These are phyloP conservation scores for Populus hybrid DNA, from an alignment of 441 rosid species.

Conservation along the genomic window DNA sequence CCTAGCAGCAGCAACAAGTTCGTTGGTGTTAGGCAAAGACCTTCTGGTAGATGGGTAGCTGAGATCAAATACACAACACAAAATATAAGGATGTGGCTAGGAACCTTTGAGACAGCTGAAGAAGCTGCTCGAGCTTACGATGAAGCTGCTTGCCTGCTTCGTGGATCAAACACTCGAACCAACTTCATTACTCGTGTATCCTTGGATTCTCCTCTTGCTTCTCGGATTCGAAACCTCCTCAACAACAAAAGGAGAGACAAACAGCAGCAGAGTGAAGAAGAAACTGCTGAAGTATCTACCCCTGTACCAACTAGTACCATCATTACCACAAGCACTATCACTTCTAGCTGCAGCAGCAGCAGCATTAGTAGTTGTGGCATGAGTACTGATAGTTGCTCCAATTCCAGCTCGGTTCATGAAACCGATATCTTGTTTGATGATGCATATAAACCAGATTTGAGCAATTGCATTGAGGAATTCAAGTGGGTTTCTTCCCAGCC, in stretches of 20 bases:
- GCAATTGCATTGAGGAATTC: constrained; percentile 35
- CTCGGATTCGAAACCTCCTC: constrained; percentile 54
- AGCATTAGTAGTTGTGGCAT: constrained; percentile 11
- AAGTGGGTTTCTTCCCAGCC: constrained; percentile 27
- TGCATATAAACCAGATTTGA: constrained; percentile 62
- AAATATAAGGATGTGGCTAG: constrained; percentile 81
- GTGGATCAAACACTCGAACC: constrained; percentile 73
- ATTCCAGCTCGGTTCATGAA: constrained; percentile 24
- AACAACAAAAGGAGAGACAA: constrained; percentile 42
- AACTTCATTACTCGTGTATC: constrained; percentile 56
- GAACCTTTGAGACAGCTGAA: constrained; percentile 69
- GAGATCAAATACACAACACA: constrained; percentile 76
- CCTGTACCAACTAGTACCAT: constrained; percentile 18
- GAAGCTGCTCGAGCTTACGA: constrained; percentile 77
- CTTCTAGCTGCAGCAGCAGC: constrained; percentile 4
- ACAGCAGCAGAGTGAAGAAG: constrained; percentile 10
- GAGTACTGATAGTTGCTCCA: constrained; percentile 18
- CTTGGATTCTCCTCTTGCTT: constrained; percentile 64
- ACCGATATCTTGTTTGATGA: constrained; percentile 33
- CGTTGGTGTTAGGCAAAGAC: constrained; percentile 75
- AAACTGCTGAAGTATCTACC: constrained; percentile 20
- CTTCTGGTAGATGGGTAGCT: constrained; percentile 86
- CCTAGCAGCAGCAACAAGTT: constrained; percentile 35
- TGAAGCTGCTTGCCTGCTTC: constrained; percentile 80
- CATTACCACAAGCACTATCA: constrained; percentile 6